These are phyloP conservation scores for Umbelopsis sp. DNA, from an alignment of 192 early-diverging fungal species.

Conservation along the genomic window DNA sequence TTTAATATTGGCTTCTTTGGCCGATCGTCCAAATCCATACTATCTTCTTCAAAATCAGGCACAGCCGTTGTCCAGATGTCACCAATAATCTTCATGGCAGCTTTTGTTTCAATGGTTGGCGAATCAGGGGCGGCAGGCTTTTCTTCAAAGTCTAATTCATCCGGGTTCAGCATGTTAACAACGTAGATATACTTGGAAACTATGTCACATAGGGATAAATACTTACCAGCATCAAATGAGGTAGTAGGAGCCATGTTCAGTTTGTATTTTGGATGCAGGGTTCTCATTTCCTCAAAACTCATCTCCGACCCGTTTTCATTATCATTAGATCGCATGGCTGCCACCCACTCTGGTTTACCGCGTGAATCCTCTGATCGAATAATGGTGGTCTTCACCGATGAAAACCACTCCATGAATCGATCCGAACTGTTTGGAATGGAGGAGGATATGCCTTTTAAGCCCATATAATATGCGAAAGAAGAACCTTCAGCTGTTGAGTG, in stretches of 20 bases:
- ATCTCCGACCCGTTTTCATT: slow-evolving; percentile 8
- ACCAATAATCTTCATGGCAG: not conserved
- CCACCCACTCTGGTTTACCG: slow-evolving; percentile 4
- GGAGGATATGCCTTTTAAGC: not conserved
- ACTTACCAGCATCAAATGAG: not conserved
- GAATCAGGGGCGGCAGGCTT: not conserved
- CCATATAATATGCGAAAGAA: slow-evolving; percentile 12
- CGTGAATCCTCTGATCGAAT: slow-evolving; percentile 9
- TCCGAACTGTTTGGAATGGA: not conserved
- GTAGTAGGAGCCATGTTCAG: slow-evolving; percentile 5
- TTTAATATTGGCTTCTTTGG: not conserved
- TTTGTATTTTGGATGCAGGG: not conserved
- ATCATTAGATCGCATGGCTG: not conserved
- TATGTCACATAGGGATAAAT: too few species aligned
- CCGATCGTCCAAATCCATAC: not conserved
- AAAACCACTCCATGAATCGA: slow-evolving; percentile 9
- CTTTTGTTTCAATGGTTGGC: slow-evolving; percentile 6
- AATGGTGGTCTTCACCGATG: not conserved
- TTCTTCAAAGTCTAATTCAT: not conserved
- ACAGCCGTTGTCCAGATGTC: slow-evolving; percentile 4
- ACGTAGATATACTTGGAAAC: too few species aligned
- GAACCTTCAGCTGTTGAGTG: not conserved
- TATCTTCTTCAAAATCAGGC: not conserved
- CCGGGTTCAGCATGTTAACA: too few species aligned
- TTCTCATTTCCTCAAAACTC: slow-evolving; percentile 9